Conservation (phyloP, 305 asterid genomes). For the Solanum hybrid region DNA sequence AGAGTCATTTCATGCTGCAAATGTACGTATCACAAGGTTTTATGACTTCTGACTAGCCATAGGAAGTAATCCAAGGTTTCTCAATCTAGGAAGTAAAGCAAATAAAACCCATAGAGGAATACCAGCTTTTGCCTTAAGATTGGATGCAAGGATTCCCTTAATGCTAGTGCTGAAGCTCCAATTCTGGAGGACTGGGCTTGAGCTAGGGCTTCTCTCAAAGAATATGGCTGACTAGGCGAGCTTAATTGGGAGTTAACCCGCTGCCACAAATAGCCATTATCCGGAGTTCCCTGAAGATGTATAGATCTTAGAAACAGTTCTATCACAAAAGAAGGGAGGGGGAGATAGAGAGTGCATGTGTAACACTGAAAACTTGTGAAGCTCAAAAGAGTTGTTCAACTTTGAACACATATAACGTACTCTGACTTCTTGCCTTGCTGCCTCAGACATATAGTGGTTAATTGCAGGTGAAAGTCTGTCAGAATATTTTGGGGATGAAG, state of each 20-base stretch:
- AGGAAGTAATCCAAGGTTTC: neutral
- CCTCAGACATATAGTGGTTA: slow-evolving; percentile 88
- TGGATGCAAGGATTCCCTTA: slow-evolving; percentile 96
- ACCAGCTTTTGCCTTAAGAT: slow-evolving; percentile 96
- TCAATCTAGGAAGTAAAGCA: neutral
- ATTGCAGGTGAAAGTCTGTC: slow-evolving; percentile 97
- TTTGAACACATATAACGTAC: slow-evolving; percentile 39
- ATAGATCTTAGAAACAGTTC: slow-evolving; percentile 15
- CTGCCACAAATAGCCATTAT: slow-evolving; percentile 96
- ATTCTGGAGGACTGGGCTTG: slow-evolving; percentile 98
- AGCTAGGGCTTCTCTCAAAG: slow-evolving; percentile 95
- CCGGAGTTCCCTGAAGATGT: slow-evolving; percentile 98
- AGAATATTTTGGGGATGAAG: slow-evolving; percentile 80
- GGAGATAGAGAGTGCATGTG: neutral
- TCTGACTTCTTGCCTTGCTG: slow-evolving; percentile 93
- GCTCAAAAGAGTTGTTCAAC: slow-evolving; percentile 12
- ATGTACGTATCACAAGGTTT: neutral
- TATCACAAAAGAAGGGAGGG: neutral
- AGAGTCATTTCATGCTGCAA: neutral
- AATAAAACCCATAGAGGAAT: neutral
- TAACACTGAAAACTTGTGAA: neutral
- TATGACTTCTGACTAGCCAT: neutral
- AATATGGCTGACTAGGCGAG: slow-evolving; percentile 98
- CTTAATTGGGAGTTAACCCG: slow-evolving; percentile 93
- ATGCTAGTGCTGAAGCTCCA: slow-evolving; percentile 89